phyloP scores from a whole-genome alignment of 2,329 filamentous ascomycete species.

The Xylaria sp. region DNA sequence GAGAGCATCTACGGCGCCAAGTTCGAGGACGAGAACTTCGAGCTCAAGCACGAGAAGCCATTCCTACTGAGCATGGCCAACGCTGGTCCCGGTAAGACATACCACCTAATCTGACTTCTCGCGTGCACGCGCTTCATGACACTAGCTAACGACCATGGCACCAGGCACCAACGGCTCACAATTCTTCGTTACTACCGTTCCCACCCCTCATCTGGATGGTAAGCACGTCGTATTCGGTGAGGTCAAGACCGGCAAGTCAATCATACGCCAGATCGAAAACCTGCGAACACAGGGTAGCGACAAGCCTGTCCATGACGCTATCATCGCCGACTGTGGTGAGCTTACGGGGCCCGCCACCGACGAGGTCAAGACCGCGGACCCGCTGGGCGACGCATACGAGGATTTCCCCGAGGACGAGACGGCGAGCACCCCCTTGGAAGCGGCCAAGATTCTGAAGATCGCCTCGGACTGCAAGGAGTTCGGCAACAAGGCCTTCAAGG shows the following conservation, averaged over 20 bases:
- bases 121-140: background rate
- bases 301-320: slow-evolving; percentile 78
- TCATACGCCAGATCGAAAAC: slow-evolving; percentile 91
- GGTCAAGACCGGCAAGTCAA: slow-evolving; percentile 89
- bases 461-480: slow-evolving; percentile 87
- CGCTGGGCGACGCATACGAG: slow-evolving; percentile 90
- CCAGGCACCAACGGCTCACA: slow-evolving; percentile 93
- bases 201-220: slow-evolving; percentile 92
- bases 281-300: slow-evolving; percentile 79
- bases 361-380: slow-evolving; percentile 76
- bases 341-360: slow-evolving; percentile 77
- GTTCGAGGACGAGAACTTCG: slow-evolving; percentile 97
- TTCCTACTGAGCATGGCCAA: slow-evolving; percentile 99
- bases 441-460: slow-evolving; percentile 77
- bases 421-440: slow-evolving; percentile 67
- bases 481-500: slow-evolving; percentile 93
- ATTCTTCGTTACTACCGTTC: slow-evolving; percentile 96
- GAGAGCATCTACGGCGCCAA: slow-evolving; percentile 98
- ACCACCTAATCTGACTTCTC: background rate
- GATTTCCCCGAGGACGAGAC: slow-evolving; percentile 91
- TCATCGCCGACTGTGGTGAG: slow-evolving; percentile 87
- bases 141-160: slow-evolving; percentile 15
- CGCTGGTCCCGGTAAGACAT: slow-evolving; percentile 79
- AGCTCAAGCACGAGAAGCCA: slow-evolving; percentile 88
- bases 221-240: slow-evolving; percentile 99